Conservation (phyloP, 1,284 basidiomycete genomes). For the Moniliophthora roreri region DNA sequence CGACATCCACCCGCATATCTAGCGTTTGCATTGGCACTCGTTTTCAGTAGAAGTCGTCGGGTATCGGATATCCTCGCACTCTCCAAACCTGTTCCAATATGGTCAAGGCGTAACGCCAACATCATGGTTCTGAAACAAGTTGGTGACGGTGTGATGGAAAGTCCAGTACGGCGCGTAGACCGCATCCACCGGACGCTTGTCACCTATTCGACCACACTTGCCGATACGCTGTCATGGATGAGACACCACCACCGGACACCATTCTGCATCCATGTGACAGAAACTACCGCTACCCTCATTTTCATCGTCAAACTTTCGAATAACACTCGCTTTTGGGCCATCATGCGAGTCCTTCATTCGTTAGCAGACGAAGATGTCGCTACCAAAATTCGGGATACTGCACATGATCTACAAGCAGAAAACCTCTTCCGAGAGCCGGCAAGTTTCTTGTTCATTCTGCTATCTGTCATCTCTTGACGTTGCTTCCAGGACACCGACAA, state of each 20-base stretch:
- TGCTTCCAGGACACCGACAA: not conserved
- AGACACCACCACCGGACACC: not conserved
- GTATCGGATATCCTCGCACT: not conserved
- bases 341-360: not conserved
- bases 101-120: not conserved
- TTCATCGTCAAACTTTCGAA: not conserved
- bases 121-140: not conserved
- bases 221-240: not conserved
- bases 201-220: not conserved
- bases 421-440: not conserved
- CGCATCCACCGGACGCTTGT: not conserved
- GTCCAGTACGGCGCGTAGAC: not conserved
- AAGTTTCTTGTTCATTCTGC: not conserved
- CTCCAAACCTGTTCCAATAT: not conserved
- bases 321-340: not conserved
- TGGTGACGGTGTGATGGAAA: not conserved
- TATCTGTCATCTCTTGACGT: no score
- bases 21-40: not conserved
- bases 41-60: not conserved
- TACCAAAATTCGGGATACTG: not conserved
- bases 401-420: not conserved
- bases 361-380: not conserved
- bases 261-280: not conserved
- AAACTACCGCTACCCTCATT: not conserved
- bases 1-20: constrained; percentile 1